Conservation (phyloP, 140 eudicot species). For the Cichorium intybus region DNA sequence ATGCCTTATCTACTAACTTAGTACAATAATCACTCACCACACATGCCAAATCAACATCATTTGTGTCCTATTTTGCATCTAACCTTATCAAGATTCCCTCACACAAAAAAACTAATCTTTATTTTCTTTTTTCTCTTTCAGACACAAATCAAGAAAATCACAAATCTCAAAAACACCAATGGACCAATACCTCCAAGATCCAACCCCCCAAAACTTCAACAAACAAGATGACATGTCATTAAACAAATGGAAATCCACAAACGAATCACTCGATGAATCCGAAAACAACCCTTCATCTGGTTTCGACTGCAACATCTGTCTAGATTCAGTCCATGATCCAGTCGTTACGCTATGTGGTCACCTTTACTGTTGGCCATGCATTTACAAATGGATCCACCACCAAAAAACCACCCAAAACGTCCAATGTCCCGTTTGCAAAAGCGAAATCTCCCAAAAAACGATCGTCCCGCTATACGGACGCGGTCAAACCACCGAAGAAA, state of each 20-base stretch:
- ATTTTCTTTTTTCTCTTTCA: slow-evolving; percentile 9
- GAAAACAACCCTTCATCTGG: slow-evolving; percentile 40
- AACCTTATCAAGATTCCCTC: no score
- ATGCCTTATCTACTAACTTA: slow-evolving; percentile 9
- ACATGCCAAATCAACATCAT: slow-evolving; percentile 17
- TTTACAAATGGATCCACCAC: slow-evolving; percentile 75
- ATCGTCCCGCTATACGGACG: slow-evolving; percentile 76
- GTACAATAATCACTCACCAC: slow-evolving; percentile 10
- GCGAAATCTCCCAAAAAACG: slow-evolving; percentile 52
- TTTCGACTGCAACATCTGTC: slow-evolving; percentile 85
- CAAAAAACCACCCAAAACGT: slow-evolving; percentile 38
- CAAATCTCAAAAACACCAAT: not conserved
- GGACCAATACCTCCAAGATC: slow-evolving; percentile 44
- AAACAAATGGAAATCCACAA: slow-evolving; percentile 40
- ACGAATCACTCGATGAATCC: slow-evolving; percentile 28
- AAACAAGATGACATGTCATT: slow-evolving; percentile 31
- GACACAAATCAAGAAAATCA: not conserved
- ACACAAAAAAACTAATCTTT: no score
- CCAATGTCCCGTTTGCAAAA: slow-evolving; percentile 85
- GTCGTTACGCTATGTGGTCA: slow-evolving; percentile 92
- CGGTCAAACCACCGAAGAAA: slow-evolving; percentile 43
- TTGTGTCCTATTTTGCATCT: slow-evolving; percentile 1
- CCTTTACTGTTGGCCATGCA: slow-evolving; percentile 96
- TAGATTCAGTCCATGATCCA: slow-evolving; percentile 72
- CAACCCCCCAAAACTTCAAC: slow-evolving; percentile 23